Evolutionary conservation across 768 basidiomycete species (phyloP).

Genomic region (Lactifluus volemus): DNA sequence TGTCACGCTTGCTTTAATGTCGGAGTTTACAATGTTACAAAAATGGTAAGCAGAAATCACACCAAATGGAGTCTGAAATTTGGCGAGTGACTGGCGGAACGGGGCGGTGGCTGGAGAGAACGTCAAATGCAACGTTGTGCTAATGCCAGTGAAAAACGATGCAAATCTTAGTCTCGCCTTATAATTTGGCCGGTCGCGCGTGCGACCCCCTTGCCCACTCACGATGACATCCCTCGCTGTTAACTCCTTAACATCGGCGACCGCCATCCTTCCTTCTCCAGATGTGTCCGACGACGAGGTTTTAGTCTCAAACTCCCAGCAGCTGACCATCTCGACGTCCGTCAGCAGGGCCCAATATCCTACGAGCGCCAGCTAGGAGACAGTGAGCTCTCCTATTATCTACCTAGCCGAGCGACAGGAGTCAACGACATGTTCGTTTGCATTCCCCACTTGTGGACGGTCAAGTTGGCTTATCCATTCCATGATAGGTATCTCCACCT

Average conservation of each 20-base stretch:
- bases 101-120: no score
- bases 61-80: no score
- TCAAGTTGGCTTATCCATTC: neutral
- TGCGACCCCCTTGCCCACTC: neutral
- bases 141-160: no score
- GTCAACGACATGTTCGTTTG: constrained; percentile 77
- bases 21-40: no score
- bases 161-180: neutral
- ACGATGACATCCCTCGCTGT: neutral
- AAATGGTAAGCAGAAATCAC: no score
- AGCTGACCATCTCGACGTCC: neutral
- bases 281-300: constrained; percentile 3
- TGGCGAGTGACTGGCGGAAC: no score
- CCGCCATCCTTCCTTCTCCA: constrained; percentile 4
- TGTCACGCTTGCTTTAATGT: no score
- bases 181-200: neutral
- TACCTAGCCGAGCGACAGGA: constrained; percentile 67
- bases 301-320: neutral
- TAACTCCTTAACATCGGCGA: neutral
- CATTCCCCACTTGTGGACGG: neutral
- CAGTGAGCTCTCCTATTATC: constrained; percentile 71
- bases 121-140: no score
- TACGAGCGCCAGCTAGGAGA: constrained; percentile 57
- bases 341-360: neutral
- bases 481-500: constrained; percentile 68